Percentiles rank a stretch among this genome's conserved stretches.
Evolutionary conservation across 2,329 filamentous ascomycete genomes (phyloP).

Genomic region (Colletotrichum sp.): DNA sequence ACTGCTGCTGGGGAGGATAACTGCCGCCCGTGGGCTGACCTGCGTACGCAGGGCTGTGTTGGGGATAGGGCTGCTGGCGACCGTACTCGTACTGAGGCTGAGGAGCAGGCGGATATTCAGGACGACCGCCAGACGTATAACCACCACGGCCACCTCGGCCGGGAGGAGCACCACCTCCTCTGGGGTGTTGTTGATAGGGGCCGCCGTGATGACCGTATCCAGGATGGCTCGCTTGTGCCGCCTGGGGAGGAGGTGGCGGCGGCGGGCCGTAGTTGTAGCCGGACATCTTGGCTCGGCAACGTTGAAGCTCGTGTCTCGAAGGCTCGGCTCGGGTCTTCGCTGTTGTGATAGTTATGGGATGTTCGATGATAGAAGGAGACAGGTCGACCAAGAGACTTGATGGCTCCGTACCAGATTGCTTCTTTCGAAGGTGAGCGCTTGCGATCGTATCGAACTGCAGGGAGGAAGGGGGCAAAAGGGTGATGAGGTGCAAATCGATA

Average conservation of each 20-base stretch:
- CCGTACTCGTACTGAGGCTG: slow-evolving; percentile 49
- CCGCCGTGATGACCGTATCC: slow-evolving; percentile 44
- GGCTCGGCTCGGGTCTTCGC: background rate
- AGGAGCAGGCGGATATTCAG: slow-evolving; percentile 44
- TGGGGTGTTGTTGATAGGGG: slow-evolving; percentile 39
- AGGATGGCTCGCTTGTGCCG: slow-evolving; percentile 33
- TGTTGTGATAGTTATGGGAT: background rate
- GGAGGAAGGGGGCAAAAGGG: background rate
- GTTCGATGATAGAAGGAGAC: background rate
- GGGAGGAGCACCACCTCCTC: slow-evolving; percentile 38
- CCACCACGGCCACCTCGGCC: slow-evolving; percentile 44
- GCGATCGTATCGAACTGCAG: background rate
- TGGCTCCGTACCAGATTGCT: background rate
- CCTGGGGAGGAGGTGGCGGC: slow-evolving; percentile 51
- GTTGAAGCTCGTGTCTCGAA: background rate
- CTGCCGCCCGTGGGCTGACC: slow-evolving; percentile 35
- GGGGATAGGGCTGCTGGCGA: slow-evolving; percentile 35
- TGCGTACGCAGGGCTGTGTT: slow-evolving; percentile 29
- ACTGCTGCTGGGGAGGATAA: slow-evolving; percentile 47
- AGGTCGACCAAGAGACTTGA: background rate
- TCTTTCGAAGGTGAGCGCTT: background rate
- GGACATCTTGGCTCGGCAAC: slow-evolving; percentile 40
- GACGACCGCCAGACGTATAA: slow-evolving; percentile 40
- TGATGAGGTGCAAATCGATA: background rate
- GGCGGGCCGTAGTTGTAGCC: slow-evolving; percentile 60